Base-by-base conservation (phyloP, 2,329 filamentous ascomycete species). In the Fusarium euwallaceae region DNA sequence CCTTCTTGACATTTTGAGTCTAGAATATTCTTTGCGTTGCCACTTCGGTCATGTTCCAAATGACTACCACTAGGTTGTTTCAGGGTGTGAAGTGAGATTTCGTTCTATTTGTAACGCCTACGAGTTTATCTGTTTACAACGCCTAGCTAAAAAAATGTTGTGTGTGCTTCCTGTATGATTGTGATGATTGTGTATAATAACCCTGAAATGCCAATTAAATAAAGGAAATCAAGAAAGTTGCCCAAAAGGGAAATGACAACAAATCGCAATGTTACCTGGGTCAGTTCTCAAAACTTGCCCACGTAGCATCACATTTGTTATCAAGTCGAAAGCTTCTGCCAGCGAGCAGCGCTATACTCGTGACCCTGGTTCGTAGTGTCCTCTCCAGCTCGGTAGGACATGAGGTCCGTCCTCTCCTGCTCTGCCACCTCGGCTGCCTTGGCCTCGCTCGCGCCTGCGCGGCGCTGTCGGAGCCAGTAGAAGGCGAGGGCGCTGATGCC, bases 391-490 rank as follows among this genome's bases (percentile, higher is more conserved):
- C 84, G 82, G 82, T 88, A 87, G 14, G 84, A 81, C 72, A 89
- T 87, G 43, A 89, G 80, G 78, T 90, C 89, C 4, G 86, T 71
- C 43, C 86, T 86, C 74, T 90, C 88, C 10, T 84, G 80, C 59
- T 87, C 83, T 34, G 84, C 82, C 62, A 83, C 82, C 66, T 85
- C 82, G 37, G 83, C 84, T 17, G 86, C 87, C 41, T 83, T 83
- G 41, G 89, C 88, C 78, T 92, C 90, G 24, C 77, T 78, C 22
- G 84, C 84, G 14, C 90, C 90, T 0, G 82, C 82, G 48, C 86
- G 85, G 41, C 90, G 86, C 80, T 91, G 88, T 48, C 85, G 85
- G 78, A 90, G 82, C 81, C 87, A 91, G 83, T 88, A 89, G 78
- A 88, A 87, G 22, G 87, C 78, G 8, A 86, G 82, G 0, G 82